These are phyloP conservation scores for Graphilbum ipis-grandicollis DNA, from an alignment of 2,329 filamentous ascomycete species.

Conservation along the genomic window DNA sequence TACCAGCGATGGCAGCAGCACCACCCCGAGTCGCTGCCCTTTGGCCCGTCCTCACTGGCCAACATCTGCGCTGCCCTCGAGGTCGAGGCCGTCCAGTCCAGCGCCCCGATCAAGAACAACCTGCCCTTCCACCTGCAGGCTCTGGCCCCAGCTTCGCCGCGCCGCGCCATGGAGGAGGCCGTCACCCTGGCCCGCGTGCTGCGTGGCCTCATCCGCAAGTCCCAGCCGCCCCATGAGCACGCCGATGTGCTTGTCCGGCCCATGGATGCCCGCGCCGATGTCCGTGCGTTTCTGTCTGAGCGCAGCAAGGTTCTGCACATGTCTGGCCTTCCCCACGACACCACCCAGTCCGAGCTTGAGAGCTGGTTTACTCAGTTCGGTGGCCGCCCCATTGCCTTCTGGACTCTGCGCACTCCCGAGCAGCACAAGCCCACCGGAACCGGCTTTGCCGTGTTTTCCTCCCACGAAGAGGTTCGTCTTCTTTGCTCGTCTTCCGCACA, in stretches of 20 bases:
- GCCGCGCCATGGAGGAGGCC: conserved; percentile 93
- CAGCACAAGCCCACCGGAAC: conserved; percentile 99
- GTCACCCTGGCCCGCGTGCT: conserved; percentile 87
- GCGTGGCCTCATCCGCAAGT: conserved; percentile 85
- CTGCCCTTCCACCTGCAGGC: conserved; percentile 95
- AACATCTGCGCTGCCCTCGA: conserved; percentile 98
- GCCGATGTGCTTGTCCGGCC: conserved; percentile 87
- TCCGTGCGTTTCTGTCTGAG: conserved; percentile 88
- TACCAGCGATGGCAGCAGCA: conserved; percentile 98
- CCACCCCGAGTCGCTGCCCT: conserved; percentile 91
- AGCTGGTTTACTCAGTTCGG: conserved; percentile 99
- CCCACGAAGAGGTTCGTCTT: conserved; percentile 77
- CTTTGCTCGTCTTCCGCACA: background rate
- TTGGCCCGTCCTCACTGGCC: conserved; percentile 83
- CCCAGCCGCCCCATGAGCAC: conserved; percentile 82
- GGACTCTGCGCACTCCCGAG: conserved; percentile 93
- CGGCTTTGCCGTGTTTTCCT: conserved; percentile 96
- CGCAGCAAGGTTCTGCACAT: conserved; percentile 97
- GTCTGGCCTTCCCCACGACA: conserved; percentile 93
- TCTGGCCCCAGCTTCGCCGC: conserved; percentile 82
- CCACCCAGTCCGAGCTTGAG: conserved; percentile 94
- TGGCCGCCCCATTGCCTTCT: conserved; percentile 93
- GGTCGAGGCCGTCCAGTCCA: conserved; percentile 93
- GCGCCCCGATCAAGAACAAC: conserved; percentile 96
- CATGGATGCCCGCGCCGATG: conserved; percentile 93